Evolutionary conservation across 2,329 filamentous ascomycete genomes (phyloP).

Genomic region (Bipolaris bicolor): DNA sequence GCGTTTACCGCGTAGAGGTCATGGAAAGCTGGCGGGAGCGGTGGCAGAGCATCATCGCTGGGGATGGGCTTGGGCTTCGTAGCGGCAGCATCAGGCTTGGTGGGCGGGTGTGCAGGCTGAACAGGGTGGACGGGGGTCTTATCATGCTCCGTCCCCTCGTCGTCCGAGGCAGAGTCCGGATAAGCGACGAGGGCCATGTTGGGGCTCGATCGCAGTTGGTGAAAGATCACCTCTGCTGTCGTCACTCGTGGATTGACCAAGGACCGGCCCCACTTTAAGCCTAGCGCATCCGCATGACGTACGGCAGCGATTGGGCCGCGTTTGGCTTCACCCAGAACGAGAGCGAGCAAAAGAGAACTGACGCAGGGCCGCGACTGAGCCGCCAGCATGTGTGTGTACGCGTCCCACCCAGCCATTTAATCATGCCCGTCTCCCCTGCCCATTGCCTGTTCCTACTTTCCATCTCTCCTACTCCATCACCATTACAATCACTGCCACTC

Average conservation of each 20-base stretch:
- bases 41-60: slow-evolving; percentile 61
- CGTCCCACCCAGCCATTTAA: slow-evolving; percentile 33
- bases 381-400: slow-evolving; percentile 27
- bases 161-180: slow-evolving; percentile 63
- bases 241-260: slow-evolving; percentile 23
- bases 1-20: slow-evolving; percentile 87
- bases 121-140: slow-evolving; percentile 10
- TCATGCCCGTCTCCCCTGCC: slow-evolving; percentile 21
- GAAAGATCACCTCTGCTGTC: slow-evolving; percentile 23
- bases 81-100: slow-evolving; percentile 19
- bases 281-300: slow-evolving; percentile 39
- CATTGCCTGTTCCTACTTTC: slow-evolving; percentile 20
- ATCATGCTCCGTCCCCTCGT: slow-evolving; percentile 37
- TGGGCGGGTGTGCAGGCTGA: background rate
- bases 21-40: slow-evolving; percentile 80
- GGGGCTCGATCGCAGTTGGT: slow-evolving; percentile 23
- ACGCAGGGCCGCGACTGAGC: slow-evolving; percentile 26
- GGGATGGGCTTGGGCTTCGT: slow-evolving; percentile 41
- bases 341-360: slow-evolving; percentile 7
- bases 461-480: background rate
- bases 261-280: slow-evolving; percentile 25
- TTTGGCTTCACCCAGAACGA: slow-evolving; percentile 14
- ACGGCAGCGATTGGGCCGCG: slow-evolving; percentile 22
- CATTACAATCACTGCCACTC: too few species aligned
- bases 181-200: slow-evolving; percentile 44